A percentile compares a stretch with the other conserved stretches of the same genome.
phyloP scores from a whole-genome alignment of 1,284 basidiomycete genomes.

The Leccinum insigne region DNA sequence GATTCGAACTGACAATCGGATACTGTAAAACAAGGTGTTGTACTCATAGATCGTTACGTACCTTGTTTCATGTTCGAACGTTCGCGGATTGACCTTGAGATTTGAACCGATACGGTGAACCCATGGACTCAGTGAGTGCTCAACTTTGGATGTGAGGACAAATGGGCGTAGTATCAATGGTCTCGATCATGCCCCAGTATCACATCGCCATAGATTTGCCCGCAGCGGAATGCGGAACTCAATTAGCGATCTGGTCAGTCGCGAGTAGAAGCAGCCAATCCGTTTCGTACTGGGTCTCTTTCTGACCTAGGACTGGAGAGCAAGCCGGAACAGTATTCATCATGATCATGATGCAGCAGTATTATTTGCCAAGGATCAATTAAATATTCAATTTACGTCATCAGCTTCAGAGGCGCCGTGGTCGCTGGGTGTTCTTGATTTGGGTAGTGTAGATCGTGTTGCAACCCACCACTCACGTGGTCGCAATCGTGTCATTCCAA shows the following conservation, averaged over 20 bases:
- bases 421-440: too few species aligned
- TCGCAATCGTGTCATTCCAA: neutral
- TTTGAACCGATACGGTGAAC: neutral
- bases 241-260: neutral
- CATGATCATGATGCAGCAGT: neutral
- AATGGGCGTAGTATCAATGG: too few species aligned
- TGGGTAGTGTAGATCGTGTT: too few species aligned
- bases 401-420: too few species aligned
- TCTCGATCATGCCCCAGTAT: too few species aligned
- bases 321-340: neutral
- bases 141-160: too few species aligned
- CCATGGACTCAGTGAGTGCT: too few species aligned
- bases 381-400: too few species aligned
- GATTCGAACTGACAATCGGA: too few species aligned
- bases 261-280: neutral
- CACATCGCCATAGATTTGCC: neutral
- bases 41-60: constrained; percentile 1
- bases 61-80: neutral
- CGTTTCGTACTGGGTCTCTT: neutral
- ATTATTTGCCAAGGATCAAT: too few species aligned
- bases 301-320: neutral
- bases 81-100: neutral
- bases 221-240: neutral
- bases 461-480: too few species aligned
- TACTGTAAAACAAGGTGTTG: neutral